Conservation (phyloP, 441 rosid species). For the Biscutella auriculata region DNA sequence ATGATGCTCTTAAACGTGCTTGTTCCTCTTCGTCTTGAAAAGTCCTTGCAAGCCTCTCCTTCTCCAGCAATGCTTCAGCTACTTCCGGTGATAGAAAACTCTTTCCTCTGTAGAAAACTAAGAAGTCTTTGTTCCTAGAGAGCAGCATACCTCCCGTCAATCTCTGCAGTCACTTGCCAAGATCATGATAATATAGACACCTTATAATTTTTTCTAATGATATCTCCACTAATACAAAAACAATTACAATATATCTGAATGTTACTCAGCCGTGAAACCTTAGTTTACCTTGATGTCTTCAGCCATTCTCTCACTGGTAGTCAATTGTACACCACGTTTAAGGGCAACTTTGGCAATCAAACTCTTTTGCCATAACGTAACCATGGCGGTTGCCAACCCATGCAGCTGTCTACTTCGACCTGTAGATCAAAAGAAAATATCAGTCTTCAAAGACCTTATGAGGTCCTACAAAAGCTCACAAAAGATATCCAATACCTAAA, state of each 20-base stretch:
- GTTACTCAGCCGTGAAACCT: neutral
- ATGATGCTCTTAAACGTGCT: slow-evolving; percentile 74
- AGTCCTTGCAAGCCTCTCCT: slow-evolving; percentile 59
- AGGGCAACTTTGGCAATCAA: slow-evolving; percentile 77
- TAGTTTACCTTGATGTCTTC: slow-evolving; percentile 76
- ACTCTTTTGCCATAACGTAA: slow-evolving; percentile 72
- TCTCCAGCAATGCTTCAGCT: slow-evolving; percentile 66
- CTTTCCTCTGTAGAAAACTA: slow-evolving; percentile 93
- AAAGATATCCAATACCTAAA: slow-evolving; percentile 5
- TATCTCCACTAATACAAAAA: neutral
- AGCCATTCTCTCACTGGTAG: slow-evolving; percentile 97
- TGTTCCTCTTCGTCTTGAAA: slow-evolving; percentile 87
- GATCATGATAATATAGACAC: neutral
- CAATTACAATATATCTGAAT: neutral
- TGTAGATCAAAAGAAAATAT: slow-evolving; percentile 20
- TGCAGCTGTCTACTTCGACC: slow-evolving; percentile 87
- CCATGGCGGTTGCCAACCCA: slow-evolving; percentile 78
- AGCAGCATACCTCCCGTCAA: slow-evolving; percentile 82
- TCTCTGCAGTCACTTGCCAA: slow-evolving; percentile 41
- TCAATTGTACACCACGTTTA: slow-evolving; percentile 79
- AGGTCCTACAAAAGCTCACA: neutral
- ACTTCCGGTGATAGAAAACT: slow-evolving; percentile 65
- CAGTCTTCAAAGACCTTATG: slow-evolving; percentile 10
- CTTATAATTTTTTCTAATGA: neutral
- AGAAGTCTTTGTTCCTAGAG: slow-evolving; percentile 75